Percentiles rank a stretch among this genome's conserved stretches.
phyloP scores from a whole-genome alignment of 2,329 filamentous ascomycete genomes.

The Shiraia sp. region DNA sequence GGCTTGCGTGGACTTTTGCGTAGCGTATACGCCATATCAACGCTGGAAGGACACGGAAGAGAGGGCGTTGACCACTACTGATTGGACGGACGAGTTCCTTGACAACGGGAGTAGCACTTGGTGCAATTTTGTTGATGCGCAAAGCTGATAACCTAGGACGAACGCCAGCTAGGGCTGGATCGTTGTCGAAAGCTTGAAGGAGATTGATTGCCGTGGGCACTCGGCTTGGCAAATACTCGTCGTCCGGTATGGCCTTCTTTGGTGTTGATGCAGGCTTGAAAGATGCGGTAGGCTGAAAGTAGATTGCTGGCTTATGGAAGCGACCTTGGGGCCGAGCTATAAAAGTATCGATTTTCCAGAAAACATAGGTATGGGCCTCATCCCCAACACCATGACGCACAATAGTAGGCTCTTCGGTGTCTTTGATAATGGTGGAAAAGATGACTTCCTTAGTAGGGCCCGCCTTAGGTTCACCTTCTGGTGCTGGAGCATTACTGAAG shows the following conservation, averaged over 20 bases:
- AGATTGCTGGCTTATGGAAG: conserved; percentile 66
- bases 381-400: conserved; percentile 31
- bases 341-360: conserved; percentile 46
- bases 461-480: conserved; percentile 44
- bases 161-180: conserved; percentile 64
- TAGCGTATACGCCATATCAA: conserved; percentile 75
- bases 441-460: conserved; percentile 59
- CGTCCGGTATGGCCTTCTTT: conserved; percentile 48
- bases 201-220: conserved; percentile 73
- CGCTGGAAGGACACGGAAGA: conserved; percentile 68
- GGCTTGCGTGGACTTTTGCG: conserved; percentile 64
- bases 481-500: conserved; percentile 53
- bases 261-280: conserved; percentile 58
- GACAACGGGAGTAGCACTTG: conserved; percentile 63
- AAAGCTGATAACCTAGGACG: conserved; percentile 72
- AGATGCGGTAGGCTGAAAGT: conserved; percentile 62
- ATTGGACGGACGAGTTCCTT: conserved; percentile 67
- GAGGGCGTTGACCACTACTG: conserved; percentile 64
- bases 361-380: conserved; percentile 36
- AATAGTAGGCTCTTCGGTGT: conserved; percentile 35
- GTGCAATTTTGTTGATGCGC: conserved; percentile 74
- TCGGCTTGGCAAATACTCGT: conserved; percentile 71
- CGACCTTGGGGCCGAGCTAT: conserved; percentile 59
- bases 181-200: conserved; percentile 72
- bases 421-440: conserved; percentile 51